Evolutionary conservation across 192 early-diverging fungal species (phyloP), one percentile per base, ranked within the genome.

Genomic region (Gorgonomyces haynaldii): DNA sequence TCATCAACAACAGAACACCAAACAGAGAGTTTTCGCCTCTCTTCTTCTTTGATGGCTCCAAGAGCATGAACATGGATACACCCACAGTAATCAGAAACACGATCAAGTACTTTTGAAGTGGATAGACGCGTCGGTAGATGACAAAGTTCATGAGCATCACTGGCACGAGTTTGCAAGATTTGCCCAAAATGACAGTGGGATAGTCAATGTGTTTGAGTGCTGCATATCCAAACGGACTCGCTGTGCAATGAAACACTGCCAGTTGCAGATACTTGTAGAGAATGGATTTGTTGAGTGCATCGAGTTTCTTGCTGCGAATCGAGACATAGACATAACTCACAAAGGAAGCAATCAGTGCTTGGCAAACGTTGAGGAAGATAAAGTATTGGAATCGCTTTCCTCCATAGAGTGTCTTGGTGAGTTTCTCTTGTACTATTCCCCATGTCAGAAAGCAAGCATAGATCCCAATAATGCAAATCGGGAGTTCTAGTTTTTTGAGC

Each of bases 361-460:
- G 95, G 31, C 84, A 66, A 21, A 86, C 65, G 60, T 92, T 94
- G 20, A 98, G 76, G 42, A 96, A 81, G 43, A 98, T 82, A 42
- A 93, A 95, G 62, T 82, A 89, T 42, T 70, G 75, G 77, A 98
- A 98, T 45, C 67, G 61, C 39, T 79, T 70, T 35, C 62, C 70
- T 12, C 63, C 66, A 44, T 98, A 98, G 9, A 71, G 59, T 5
- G 76, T 80, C 12, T 82, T 91, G 0, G 84, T 86, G 25, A 98
- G 86, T 26, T 87, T 76, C 70, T 98, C 92, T 62, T 95, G 95
- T 32, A 86, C 79, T 23, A 91, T 65, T 13, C 87, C 91, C 95
- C 95, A 98, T 15, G 91, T 88, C 53, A 98, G 58, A 57, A 95
- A 98, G 73, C 91, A 96, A 23, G 76, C 63, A 57, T 98, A 98